Base-by-base conservation (phyloP, 208 protist species). In the Leishmania lainsoni region DNA sequence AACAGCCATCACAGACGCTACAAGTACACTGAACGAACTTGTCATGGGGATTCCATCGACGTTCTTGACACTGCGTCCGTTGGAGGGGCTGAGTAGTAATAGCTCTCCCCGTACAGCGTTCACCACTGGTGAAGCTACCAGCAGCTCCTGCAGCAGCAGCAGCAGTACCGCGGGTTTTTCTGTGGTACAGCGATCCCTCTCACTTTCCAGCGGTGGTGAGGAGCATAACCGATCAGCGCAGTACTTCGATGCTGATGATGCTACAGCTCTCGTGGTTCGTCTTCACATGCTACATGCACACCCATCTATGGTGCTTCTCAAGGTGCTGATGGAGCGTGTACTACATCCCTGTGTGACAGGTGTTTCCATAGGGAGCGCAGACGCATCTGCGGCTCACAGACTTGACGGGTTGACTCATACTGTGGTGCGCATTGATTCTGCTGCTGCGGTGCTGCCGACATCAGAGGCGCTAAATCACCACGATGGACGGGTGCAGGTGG, bases 101-200 rank as follows among this genome's bases (percentile, higher is more conserved):
- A 3, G 52, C 32, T 12, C 49, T 35, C 32, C 51, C 32, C 3
- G 2, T 17, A 42, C 2, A 32, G 29, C 10, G 9, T n/a, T 45
- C 45, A 8, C 26, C 22, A 73, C 26, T 2, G 69, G 22, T 14
- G 39, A 26, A 73, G 10, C 35, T 26, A 32, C 22, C 3, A 10
- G 45, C 69, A 48, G 42, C 69, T 12, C 8, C n/a, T n/a, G n/a
- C 69, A 20, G 3, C 61, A 68, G 10, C 45, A 42, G 10, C 42
- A 56, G 20, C 74, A 56, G 49, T 51, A 42, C n/a, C 59, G 68
- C 76, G 29, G 71, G 69, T n/a, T 6, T 63, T 74, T 73, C 58
- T 56, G 3, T 56, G 49, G 6, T 77, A 54, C 81, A 85, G 26
- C 39, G 66, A 74, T 85, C 71, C 3, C 61, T 85, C 8, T 49